Evolutionary conservation across 371 early-diverging fungal genomes (phyloP), one percentile per base, ranked within the genome.

Genomic region (Mucor saturninus): DNA sequence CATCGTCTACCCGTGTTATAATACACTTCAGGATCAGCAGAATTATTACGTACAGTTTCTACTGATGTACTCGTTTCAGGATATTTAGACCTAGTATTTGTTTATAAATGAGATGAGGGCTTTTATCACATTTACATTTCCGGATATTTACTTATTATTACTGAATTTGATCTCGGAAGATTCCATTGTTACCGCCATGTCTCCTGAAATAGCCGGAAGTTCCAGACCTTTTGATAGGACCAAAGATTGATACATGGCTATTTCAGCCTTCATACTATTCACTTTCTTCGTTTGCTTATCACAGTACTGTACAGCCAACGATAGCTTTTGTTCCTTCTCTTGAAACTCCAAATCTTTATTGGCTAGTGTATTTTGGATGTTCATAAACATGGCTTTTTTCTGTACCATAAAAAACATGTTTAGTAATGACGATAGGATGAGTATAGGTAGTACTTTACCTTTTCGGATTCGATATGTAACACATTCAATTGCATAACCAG

Each of bases 321-420:
- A 42, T 2, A 71, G 40, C 15, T 60, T 66, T 21, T 73, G 71
- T 4, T 64, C 65, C 15, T 68, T 61, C 15, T 74, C 70, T 35
- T 69, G 64, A 5, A 71, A 40, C 30, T 77, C 73, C 9, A 66
- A 46, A 11, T 77, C 78, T 58, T 75, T 77, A 37, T 40, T 51
- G 14, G 69, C 45, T 15, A 78, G 26, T 26, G 69, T 54, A 6
- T 71, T 51, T 53, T 78, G 73, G 9, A 78, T 53, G 39, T 54
- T 67, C 28, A 48, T 55, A 14, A 67, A 64, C 29, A 59, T 56
- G 9, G 62, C 62, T 8, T 58, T 59, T 54, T 68, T 59, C 72
- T 77, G 54, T 14, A 13, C 45, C 8, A 40, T 15, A 37, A 26
- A 26, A 49, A 28, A 31, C 10, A 59, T 35, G 4, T 6, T 35